Base-by-base conservation (phyloP, 2,329 filamentous ascomycete genomes). In the Diaporthe caulivora region DNA sequence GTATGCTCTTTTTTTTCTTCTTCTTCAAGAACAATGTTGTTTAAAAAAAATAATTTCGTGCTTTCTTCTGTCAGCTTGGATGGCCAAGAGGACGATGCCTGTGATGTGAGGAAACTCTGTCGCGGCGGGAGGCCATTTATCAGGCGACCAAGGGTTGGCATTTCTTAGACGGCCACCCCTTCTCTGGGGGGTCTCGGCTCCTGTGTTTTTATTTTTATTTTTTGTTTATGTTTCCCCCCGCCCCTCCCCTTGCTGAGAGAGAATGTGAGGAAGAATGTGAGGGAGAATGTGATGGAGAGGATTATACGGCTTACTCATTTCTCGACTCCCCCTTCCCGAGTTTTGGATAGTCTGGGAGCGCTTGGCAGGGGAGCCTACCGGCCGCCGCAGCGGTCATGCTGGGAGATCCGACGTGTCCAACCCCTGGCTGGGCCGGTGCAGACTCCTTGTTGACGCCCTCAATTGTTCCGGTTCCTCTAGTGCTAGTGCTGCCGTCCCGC, bases 401-500 rank as follows among this genome's bases (percentile, higher is more conserved):
- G 47, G 62, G n/a, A 40, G 29, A 44, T 67, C 17, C 62, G 62
- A 53, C 62, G 47, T 21, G n/a, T 26, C 57, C 58, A 21, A 47
- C 58, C 40, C 58, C 55, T 42, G 34, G 37, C 4, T 11, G 6
- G 31, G 18, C 11, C 31, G 8, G 49, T 53, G 49, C 24, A 53
- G 5, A 10, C n/a, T 26, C n/a, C 15, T 29, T n/a, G n/a, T n/a
- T n/a, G n/a, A n/a, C n/a, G n/a, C n/a, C n/a, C n/a, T n/a, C n/a
- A n/a, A n/a, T n/a, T n/a, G n/a, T n/a, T n/a, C n/a, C n/a, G n/a
- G n/a, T n/a, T n/a, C n/a, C n/a, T n/a, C n/a, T 65, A 65, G 60
- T 49, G 40, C 58, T 65, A 51, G 62, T 24, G 42, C 60, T 65
- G 60, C 60, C 60, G 60, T 65, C 60, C 42, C 40, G 34, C 31